Base-by-base conservation (phyloP, 1,284 basidiomycete genomes). In the Melampsora larici-populina region DNA sequence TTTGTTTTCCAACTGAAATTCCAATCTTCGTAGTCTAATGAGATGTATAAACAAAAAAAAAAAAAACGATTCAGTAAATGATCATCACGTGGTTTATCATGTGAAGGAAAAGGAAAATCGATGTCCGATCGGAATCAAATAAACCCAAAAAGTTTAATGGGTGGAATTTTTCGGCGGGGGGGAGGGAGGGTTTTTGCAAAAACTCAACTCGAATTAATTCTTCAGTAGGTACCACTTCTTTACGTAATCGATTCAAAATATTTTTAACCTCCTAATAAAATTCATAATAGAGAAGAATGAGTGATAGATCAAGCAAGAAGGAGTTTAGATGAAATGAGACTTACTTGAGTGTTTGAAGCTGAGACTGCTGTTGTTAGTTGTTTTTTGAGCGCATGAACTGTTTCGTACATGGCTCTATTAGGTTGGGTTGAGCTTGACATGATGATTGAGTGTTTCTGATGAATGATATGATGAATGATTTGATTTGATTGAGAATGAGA, bases 191-290 rank as follows among this genome's bases (percentile, higher is more conserved):
- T n/a, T n/a, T n/a, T n/a, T n/a, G n/a, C n/a, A 29, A 3, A 18
- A 33, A 68, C 73, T 76, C 51, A 74, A 69, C 73, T 68, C 73
- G 46, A 24, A 76, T 76, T 24, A 76, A 40, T 31, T 76, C 73
- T 69, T 76, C 73, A 17, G 49, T 76, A 17, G 73, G 73, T n/a
- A 29, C 15, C 24, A 76, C 46, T 40, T 76, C 66, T 46, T 58
- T 68, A n/a, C 51, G 64, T 49, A 76, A 48, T 11, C 55, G 64
- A 43, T 68, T 66, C 8, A 76, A 29, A 31, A 66, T 60, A 21
- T 67, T 58, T 29, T 67, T 76, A 21, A 76, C 31, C 48, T 69
- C 73, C 73, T 64, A n/a, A 26, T 5, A 55, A 55, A 24, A 11
- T 29, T 8, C 1, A 6, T 1, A n/a, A 18, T 55, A 8, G 29